Base-by-base conservation (phyloP, 2,329 filamentous ascomycete genomes). In the Apiospora marii region DNA sequence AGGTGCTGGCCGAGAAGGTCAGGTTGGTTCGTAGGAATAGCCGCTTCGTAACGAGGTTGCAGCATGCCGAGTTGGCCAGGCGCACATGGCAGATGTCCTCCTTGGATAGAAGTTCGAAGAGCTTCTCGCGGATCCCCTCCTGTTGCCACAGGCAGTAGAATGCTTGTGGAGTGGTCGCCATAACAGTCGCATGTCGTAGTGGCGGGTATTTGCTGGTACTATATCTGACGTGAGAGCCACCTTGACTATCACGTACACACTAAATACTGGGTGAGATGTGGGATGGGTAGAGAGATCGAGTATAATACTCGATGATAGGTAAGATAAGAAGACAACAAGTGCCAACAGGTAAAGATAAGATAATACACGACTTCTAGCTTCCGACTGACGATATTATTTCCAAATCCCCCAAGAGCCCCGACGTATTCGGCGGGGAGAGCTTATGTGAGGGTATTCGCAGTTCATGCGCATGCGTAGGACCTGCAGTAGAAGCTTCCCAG, bases 1-100 rank as follows among this genome's bases (percentile, higher is more conserved):
- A 95, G 72, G 92, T 92, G 78, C 88, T 92, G 69, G 93, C 85
- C 43, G 90, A 89, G 83, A 95, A 95, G 77, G 90, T 93, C 79
- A 94, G 82, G 79, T 89, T 87, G 80, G 92, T 87, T 82, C 92
- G 88, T 76, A 89, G 84, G 84, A 95, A 95, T 78, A 94, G 87
- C 72, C 87, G 85, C 79, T 89, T 91, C 77, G 92, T 93, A 79
- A 92, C 87, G 76, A 93, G 86, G 76, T 92, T 90, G 81, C 91
- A 92, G 83, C 91, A 92, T 77, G 92, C 91, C 77, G 92, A 91
- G 78, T 89, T 93, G 77, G 91, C 87, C 71, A 92, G 87, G 73
- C 93, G 90, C 70, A 95, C 78, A 74, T 87, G 84, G 83, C 88
- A 88, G 74, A 90, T 81, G 77, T 90, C 88, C 73, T 84, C 77